A percentile compares a stretch with the other conserved stretches of the same genome.
Evolutionary conservation across 2,329 filamentous ascomycete genomes (phyloP).

Genomic region (Calonectria henricotiae): DNA sequence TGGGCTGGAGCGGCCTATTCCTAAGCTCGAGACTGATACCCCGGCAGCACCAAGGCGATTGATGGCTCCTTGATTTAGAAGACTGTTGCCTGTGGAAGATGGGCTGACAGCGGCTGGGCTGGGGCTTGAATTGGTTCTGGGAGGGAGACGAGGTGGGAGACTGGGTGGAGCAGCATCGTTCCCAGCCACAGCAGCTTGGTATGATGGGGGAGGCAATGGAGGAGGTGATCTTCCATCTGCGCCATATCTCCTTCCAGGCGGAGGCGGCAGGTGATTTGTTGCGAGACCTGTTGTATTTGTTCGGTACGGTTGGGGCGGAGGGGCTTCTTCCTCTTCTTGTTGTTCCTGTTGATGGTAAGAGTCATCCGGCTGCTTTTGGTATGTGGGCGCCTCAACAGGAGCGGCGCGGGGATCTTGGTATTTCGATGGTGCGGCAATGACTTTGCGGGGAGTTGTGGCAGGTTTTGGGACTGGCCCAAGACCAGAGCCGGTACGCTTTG

Average conservation of each 20-base stretch:
- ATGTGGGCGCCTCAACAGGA: constrained; percentile 37
- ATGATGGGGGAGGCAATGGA: constrained; percentile 54
- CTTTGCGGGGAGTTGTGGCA: constrained; percentile 49
- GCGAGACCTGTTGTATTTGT: constrained; percentile 80
- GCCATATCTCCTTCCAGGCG: constrained; percentile 72
- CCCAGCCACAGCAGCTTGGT: constrained; percentile 53
- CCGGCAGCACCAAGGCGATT: constrained; percentile 81
- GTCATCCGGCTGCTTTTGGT: constrained; percentile 36
- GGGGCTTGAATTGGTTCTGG: constrained; percentile 60
- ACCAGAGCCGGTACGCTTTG: constrained; percentile 71
- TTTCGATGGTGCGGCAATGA: constrained; percentile 55
- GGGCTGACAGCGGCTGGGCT: constrained; percentile 45
- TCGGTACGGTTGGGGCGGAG: constrained; percentile 77
- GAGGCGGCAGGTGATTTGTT: constrained; percentile 79
- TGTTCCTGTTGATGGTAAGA: constrained; percentile 35
- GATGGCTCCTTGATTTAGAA: constrained; percentile 72
- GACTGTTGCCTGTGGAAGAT: constrained; percentile 48
- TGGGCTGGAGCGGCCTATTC: constrained; percentile 72
- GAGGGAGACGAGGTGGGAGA: constrained; percentile 79
- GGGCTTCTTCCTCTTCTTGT: constrained; percentile 54
- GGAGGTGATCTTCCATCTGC: constrained; percentile 57
- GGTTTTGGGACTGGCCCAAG: constrained; percentile 52
- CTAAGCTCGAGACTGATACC: constrained; percentile 83
- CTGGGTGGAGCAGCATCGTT: constrained; percentile 65
- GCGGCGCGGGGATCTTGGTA: constrained; percentile 55